Conservation (phyloP, 1,284 basidiomycete species). For the Puccinia hordei region DNA sequence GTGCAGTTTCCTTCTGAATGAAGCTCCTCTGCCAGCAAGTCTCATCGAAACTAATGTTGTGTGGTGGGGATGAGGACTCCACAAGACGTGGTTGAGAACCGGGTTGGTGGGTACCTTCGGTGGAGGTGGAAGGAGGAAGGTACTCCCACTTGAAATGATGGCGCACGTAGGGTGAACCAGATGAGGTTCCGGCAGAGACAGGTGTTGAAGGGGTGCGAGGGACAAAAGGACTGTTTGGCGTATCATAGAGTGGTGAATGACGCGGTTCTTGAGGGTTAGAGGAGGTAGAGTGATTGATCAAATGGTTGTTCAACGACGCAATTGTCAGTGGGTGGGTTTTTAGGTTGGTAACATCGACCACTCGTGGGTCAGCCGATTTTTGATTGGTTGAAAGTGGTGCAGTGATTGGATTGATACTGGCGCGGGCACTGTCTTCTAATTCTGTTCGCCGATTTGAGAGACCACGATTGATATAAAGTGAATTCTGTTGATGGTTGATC, state of each 20-base stretch:
- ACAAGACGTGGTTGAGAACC: conserved; percentile 31
- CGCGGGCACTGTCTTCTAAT: not conserved
- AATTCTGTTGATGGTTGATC: conserved; percentile 2
- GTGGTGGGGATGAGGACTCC: conserved; percentile 40
- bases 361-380: conserved; percentile 6
- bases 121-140: not conserved
- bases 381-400: not conserved
- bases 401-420: not conserved
- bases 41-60: conserved; percentile 15
- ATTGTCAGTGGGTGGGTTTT: not conserved
- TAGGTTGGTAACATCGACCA: not conserved
- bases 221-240: conserved; percentile 27
- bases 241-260: conserved; percentile 17
- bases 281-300: conserved; percentile 19
- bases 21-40: conserved; percentile 18
- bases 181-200: not conserved
- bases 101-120: conserved; percentile 15
- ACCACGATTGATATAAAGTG: conserved; percentile 9
- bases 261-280: conserved; percentile 4
- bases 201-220: conserved; percentile 29
- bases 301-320: not conserved
- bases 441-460: not conserved
- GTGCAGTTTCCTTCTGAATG: not conserved
- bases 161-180: conserved; percentile 34
- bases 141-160: conserved; percentile 49